phyloP scores from a whole-genome alignment of 306 rosid genomes.

The Hippophae rhamnoides region DNA sequence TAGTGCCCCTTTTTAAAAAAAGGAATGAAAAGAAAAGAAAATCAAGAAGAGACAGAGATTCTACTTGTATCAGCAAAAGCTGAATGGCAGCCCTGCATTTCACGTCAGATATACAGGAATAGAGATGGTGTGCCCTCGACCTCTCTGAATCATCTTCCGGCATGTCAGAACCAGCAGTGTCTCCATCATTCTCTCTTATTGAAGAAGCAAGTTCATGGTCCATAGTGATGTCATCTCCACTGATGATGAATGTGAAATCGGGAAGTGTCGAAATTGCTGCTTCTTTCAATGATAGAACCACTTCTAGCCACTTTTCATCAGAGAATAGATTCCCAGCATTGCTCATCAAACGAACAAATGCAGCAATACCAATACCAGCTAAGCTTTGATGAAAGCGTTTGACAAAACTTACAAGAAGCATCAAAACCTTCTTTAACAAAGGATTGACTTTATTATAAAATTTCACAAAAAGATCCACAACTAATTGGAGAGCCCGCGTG shows the following conservation, averaged over 20 bases:
- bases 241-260: constrained; percentile 54
- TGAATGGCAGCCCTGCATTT: constrained; percentile 97
- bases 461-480: constrained; percentile 91
- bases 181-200: constrained; percentile 39
- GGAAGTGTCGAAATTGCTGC: constrained; percentile 89
- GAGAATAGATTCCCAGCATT: constrained; percentile 86
- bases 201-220: constrained; percentile 29
- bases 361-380: constrained; percentile 98
- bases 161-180: constrained; percentile 34
- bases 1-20: no score
- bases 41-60: constrained; percentile 17
- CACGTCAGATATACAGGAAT: constrained; percentile 54
- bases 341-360: constrained; percentile 96
- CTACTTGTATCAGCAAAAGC: constrained; percentile 91
- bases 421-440: constrained; percentile 78
- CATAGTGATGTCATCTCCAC: constrained; percentile 28
- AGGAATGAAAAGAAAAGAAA: no score
- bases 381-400: constrained; percentile 96
- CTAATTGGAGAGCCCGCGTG: constrained; percentile 96
- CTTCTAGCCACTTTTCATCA: constrained; percentile 95
- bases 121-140: constrained; percentile 32
- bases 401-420: constrained; percentile 84
- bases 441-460: constrained; percentile 84
- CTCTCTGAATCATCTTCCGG: constrained; percentile 42
- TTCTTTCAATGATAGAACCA: constrained; percentile 71